Percentiles rank a stretch among this genome's conserved stretches.
These are phyloP conservation scores for Pseudogymnoascus destructans DNA, from an alignment of 2,329 filamentous ascomycete species.

Conservation along the genomic window DNA sequence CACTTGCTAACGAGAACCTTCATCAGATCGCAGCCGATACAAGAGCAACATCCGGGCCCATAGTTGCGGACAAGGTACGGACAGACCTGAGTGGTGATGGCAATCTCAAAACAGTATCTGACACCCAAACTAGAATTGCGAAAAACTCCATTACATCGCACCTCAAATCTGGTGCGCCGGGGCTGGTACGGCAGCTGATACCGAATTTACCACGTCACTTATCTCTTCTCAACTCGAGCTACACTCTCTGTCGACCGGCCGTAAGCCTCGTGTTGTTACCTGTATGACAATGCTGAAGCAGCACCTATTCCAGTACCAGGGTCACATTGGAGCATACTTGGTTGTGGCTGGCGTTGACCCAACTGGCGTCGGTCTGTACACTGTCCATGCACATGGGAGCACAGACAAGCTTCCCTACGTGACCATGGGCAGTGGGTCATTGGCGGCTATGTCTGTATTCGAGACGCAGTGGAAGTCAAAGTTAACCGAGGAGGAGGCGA, in stretches of 20 bases:
- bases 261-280: constrained; percentile 91
- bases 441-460: constrained; percentile 96
- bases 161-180: constrained; percentile 99
- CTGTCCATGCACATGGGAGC: constrained; percentile 93
- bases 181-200: constrained; percentile 93
- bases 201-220: constrained; percentile 96
- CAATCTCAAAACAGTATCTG: not conserved
- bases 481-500: constrained; percentile 65
- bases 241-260: constrained; percentile 89
- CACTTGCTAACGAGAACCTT: constrained; percentile 16
- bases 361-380: constrained; percentile 89
- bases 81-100: not conserved
- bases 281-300: constrained; percentile 99
- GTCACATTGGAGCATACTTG: constrained; percentile 93
- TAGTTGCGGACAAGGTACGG: constrained; percentile 87
- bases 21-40: constrained; percentile 89
- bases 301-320: constrained; percentile 97
- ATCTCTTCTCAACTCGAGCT: constrained; percentile 98
- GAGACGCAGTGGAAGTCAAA: constrained; percentile 86
- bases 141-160: constrained; percentile 98
- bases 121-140: constrained; percentile 61
- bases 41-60: constrained; percentile 89
- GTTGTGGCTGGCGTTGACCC: constrained; percentile 95
- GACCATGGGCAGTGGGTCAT: constrained; percentile 92
- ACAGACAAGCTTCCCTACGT: constrained; percentile 99